Base-by-base conservation (phyloP, 1,284 basidiomycete genomes). In the Puccinia horiana region DNA sequence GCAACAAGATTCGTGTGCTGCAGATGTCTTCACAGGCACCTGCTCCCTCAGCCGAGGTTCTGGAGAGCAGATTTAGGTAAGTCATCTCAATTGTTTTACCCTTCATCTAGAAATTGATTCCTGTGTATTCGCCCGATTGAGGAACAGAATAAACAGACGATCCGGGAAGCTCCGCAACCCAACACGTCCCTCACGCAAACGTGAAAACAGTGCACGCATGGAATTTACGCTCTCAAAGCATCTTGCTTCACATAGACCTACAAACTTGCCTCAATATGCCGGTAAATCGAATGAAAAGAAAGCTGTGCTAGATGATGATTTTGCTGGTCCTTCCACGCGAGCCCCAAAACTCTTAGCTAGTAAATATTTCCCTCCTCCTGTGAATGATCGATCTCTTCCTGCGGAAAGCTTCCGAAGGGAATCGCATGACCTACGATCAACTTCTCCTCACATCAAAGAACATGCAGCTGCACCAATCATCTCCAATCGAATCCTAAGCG, bases 21-120 rank as follows among this genome's bases (percentile, higher is more conserved):
- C 14, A 74, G n/a, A 81, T 81, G 79, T 73, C 79, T 23, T 81
- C 79, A 42, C 79, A 81, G 74, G 79, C 69, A 6, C 69, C 52
- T 44, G 56, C 11, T 32, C 58, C 74, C 49, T 54, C 54, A 35
- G 16, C 37, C 1, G 29, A 75, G 32, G 52, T 58, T 35, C 49
- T 54, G 23, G 35, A 75, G 29, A 16, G 32, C 47, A 54, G 37
- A 26, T 26, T 44, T 37, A 56, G 52, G 72, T 58, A 40, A 0
- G 72, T 35, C 32, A 49, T 16, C 29, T 18, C 23, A 70, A 32
- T 5, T 49, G 47, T 2, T 70, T 29, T 26, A 6, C 69, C 42
- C 8, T 16, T 70, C 29, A 26, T 70, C 16, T 32, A 44, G 2
- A 47, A 44, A 16, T 29, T 26, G 3, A 47, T 47, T 49, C 3